Conservation (phyloP, 2,329 filamentous ascomycete species). For the Colletotrichum sublineola region DNA sequence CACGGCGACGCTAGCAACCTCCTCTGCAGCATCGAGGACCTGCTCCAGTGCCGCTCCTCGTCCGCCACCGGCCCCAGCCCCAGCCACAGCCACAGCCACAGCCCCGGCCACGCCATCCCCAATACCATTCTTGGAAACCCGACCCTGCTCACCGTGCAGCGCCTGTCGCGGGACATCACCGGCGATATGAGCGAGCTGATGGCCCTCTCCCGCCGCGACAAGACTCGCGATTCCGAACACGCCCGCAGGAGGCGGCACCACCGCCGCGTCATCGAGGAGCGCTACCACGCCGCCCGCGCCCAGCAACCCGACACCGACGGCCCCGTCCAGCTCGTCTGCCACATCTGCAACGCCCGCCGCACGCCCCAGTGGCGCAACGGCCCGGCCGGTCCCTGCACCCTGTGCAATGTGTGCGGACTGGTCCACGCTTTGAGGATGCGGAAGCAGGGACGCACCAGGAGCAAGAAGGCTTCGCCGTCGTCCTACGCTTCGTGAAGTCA, state of each 20-base stretch:
- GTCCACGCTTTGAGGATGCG: constrained; percentile 15
- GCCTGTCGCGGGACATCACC: constrained; percentile 5
- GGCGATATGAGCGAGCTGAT: constrained; percentile 11
- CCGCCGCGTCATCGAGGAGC: not conserved
- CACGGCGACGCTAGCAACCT: constrained; percentile 11
- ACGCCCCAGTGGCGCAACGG: constrained; percentile 18
- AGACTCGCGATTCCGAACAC: not conserved
- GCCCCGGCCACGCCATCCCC: not conserved
- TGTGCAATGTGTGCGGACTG: constrained; percentile 19
- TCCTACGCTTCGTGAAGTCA: not conserved
- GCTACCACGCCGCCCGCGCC: not conserved
- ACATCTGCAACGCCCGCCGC: not conserved
- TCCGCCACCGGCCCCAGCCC: not conserved
- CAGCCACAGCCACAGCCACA: not conserved
- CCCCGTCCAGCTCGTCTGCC: constrained; percentile 10
- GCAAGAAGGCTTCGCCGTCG: constrained; percentile 9
- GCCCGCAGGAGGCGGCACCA: constrained; percentile 1
- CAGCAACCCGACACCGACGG: not conserved
- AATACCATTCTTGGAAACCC: not conserved
- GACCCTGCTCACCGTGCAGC: not conserved
- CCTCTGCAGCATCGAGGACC: constrained; percentile 5
- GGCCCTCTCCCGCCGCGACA: constrained; percentile 1
- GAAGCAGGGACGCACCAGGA: not conserved
- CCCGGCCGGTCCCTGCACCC: constrained; percentile 5
- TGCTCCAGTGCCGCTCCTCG: not conserved